Evolutionary conservation across 2,329 filamentous ascomycete genomes (phyloP), one percentile per base, ranked within the genome.

Genomic region (Fusarium nelsonii): DNA sequence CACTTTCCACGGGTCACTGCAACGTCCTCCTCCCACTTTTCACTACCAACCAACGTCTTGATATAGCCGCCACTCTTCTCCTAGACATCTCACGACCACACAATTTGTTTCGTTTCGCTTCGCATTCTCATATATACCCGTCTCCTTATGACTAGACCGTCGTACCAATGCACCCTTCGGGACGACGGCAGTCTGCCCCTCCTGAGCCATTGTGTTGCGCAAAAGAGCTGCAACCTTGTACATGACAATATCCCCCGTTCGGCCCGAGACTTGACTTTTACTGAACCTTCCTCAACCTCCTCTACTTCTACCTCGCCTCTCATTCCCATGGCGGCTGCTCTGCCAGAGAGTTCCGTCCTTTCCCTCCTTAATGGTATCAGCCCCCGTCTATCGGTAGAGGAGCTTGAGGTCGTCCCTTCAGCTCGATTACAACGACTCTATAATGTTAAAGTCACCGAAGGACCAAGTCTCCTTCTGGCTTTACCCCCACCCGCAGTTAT

Each of bases 401-500:
- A 68, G 52, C 56, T 78, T 23, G 68, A 77, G 41, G 48, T 73
- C 16, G 68, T 82, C 28, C 78, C 78, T 28, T 80, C 80, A 4
- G 71, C 76, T 51, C 76, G 79, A 12, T 78, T 80, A 10, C 80
- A 83, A 58, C 78, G 80, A 55, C 75, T 80, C 51, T 86, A 83
- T 73, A 77, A 78, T 65, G 77, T 85, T 54, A 77, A 75, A 34
- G 74, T 83, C 43, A 81, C 80, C n/a, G 79, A 84, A 54, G 79
- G 78, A 9, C 78, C 78, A 16, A 75, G 70, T 11, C 70, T 86
- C 26, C 63, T 82, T 30, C 77, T 87, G 40, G 79, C 81, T 36
- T 70, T 85, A 6, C 75, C 83, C n/a, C 82, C 82, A 8, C 75
- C 78, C 36, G 68, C 78, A n/a, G 78, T 80, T 60, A 74, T 81